A percentile compares a stretch with the other conserved stretches of the same genome.
phyloP scores from a whole-genome alignment of 73 alveolate species.

The Paramecium biaurelia region DNA sequence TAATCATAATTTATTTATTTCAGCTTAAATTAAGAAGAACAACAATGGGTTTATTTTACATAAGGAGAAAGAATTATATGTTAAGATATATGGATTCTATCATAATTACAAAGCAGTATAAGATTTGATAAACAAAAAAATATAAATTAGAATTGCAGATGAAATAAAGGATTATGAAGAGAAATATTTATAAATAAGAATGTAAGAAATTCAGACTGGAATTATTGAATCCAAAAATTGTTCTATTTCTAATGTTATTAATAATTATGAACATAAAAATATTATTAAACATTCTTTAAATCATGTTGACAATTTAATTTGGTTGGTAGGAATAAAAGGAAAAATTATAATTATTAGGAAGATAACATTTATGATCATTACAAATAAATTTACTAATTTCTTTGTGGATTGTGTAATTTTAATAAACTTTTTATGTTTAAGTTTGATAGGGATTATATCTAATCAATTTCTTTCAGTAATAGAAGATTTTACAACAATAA shows the following conservation, averaged over 20 bases:
- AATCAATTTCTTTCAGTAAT: background rate
- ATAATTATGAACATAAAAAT: background rate
- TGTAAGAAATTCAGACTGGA: background rate
- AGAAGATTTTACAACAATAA: constrained; percentile 30
- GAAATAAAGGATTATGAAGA: background rate
- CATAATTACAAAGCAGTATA: background rate
- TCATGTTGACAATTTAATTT: background rate
- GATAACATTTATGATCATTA: background rate
- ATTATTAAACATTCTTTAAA: background rate
- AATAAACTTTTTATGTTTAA: background rate
- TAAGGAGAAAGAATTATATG: background rate
- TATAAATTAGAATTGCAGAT: background rate
- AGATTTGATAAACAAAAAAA: background rate
- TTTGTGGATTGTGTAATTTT: background rate
- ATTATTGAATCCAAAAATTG: background rate
- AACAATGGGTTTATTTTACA: background rate
- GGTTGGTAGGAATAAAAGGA: constrained; percentile 1
- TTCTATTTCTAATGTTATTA: background rate
- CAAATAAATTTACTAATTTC: background rate
- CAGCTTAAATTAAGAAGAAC: background rate
- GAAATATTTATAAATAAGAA: background rate
- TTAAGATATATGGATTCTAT: constrained; percentile 4
- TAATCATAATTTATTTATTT: background rate
- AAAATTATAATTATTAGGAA: background rate
- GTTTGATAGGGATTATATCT: background rate